Evolutionary conservation across 345 rosid genomes (phyloP).

Genomic region (Eucalyptus pauciflora): DNA sequence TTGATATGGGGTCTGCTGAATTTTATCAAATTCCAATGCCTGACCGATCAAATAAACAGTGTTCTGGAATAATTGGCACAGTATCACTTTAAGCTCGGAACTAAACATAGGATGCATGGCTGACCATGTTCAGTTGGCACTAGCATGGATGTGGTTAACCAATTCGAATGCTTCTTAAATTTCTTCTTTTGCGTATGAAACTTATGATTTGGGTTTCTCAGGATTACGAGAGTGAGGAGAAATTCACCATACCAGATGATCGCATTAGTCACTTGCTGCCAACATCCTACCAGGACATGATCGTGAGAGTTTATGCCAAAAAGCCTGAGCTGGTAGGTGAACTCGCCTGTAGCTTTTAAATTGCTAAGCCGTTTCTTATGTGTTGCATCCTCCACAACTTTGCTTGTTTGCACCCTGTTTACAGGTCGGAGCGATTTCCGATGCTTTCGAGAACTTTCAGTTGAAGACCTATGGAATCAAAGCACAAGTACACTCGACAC

Average conservation of each 20-base stretch:
- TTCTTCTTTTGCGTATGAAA: neutral
- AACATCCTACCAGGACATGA: slow-evolving; percentile 75
- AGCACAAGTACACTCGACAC: slow-evolving; percentile 86
- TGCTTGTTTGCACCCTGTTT: neutral
- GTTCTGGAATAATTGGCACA: neutral
- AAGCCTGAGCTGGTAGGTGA: slow-evolving; percentile 74
- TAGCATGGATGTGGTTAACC: neutral
- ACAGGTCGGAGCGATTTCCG: slow-evolving; percentile 76
- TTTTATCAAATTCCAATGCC: neutral
- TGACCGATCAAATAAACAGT: neutral
- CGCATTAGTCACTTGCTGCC: slow-evolving; percentile 88
- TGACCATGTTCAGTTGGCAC: neutral
- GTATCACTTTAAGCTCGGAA: neutral
- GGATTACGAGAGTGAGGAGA: slow-evolving; percentile 81
- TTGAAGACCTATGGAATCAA: slow-evolving; percentile 71
- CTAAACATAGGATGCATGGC: neutral
- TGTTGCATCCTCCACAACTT: neutral
- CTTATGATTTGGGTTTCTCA: slow-evolving; percentile 1
- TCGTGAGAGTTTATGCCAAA: slow-evolving; percentile 83
- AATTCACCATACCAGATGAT: slow-evolving; percentile 59
- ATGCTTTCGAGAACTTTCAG: slow-evolving; percentile 94
- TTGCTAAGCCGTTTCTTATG: neutral
- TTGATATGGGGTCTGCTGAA: neutral
- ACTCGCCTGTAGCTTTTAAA: neutral
- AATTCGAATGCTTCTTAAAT: neutral